phyloP scores from a whole-genome alignment of 2,329 filamentous ascomycete genomes.

The Ilyonectria robusta region DNA sequence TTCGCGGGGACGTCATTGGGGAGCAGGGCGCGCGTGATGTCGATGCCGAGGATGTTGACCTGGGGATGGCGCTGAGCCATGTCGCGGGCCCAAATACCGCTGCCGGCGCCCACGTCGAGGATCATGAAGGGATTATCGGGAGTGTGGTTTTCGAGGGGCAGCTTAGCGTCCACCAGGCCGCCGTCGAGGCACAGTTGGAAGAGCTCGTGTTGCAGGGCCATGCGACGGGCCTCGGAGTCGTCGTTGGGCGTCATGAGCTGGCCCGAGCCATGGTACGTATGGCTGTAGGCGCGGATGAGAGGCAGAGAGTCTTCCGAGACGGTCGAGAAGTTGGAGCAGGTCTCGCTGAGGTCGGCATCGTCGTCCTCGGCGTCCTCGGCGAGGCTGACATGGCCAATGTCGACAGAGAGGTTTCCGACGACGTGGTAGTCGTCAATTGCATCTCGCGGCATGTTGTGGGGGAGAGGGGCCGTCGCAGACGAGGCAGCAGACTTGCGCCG shows the following conservation, averaged over 20 bases:
- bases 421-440: slow-evolving; percentile 21
- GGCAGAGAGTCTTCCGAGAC: slow-evolving; percentile 53
- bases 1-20: slow-evolving; percentile 68
- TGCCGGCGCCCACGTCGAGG: slow-evolving; percentile 60
- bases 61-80: slow-evolving; percentile 58
- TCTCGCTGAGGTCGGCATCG: slow-evolving; percentile 46
- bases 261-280: slow-evolving; percentile 55
- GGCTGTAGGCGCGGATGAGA: slow-evolving; percentile 52
- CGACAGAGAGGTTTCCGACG: slow-evolving; percentile 23
- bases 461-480: neutral
- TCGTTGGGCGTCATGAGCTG: slow-evolving; percentile 53
- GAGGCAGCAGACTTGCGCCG: neutral
- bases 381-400: slow-evolving; percentile 33
- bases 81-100: slow-evolving; percentile 60
- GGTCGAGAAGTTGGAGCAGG: slow-evolving; percentile 53
- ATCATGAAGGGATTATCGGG: slow-evolving; percentile 48
- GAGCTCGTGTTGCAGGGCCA: slow-evolving; percentile 53
- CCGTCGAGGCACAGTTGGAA: slow-evolving; percentile 54
- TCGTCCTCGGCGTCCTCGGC: slow-evolving; percentile 44
- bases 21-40: slow-evolving; percentile 58
- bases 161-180: slow-evolving; percentile 47
- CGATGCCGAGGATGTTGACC: slow-evolving; percentile 57
- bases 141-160: slow-evolving; percentile 47
- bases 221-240: slow-evolving; percentile 50
- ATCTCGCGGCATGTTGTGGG: slow-evolving; percentile 26